phyloP scores from a whole-genome alignment of 139 green algal species.

The Chlorella sp. region DNA sequence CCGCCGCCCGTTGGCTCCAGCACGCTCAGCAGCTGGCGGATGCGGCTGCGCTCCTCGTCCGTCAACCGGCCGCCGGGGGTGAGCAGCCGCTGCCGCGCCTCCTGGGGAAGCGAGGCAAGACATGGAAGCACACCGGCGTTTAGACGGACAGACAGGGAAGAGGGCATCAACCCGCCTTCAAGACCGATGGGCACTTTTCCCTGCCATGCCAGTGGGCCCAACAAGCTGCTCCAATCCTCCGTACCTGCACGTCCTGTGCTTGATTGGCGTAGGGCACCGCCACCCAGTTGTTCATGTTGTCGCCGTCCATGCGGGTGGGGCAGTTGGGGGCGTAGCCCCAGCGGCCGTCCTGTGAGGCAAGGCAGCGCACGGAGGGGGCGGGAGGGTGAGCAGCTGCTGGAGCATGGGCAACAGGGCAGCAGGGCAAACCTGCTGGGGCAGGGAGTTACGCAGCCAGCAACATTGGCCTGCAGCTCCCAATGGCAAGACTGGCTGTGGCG shows the following conservation, averaged over 20 bases:
- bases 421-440: no score
- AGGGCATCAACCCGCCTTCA: no score
- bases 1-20: neutral
- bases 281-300: conserved; percentile 82
- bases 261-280: conserved; percentile 6
- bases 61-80: conserved; percentile 49
- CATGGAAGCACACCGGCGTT: neutral
- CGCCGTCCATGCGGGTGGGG: conserved; percentile 74
- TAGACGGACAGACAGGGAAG: no score
- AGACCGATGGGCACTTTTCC: no score
- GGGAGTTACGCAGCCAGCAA: no score
- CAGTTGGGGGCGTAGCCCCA: conserved; percentile 88
- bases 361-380: neutral
- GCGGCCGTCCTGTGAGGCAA: conserved; percentile 73
- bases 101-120: neutral
- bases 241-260: neutral
- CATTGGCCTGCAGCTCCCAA: no score
- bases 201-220: no score
- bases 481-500: no score
- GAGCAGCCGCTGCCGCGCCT: conserved; percentile 55
- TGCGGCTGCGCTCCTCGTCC: conserved; percentile 44
- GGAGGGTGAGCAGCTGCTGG: neutral
- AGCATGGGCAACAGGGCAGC: no score
- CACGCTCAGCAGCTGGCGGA: conserved; percentile 9
- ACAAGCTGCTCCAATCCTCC: no score